Evolutionary conservation across 2,329 filamentous ascomycete species (phyloP).

Genomic region (Epicoccum nigrum): DNA sequence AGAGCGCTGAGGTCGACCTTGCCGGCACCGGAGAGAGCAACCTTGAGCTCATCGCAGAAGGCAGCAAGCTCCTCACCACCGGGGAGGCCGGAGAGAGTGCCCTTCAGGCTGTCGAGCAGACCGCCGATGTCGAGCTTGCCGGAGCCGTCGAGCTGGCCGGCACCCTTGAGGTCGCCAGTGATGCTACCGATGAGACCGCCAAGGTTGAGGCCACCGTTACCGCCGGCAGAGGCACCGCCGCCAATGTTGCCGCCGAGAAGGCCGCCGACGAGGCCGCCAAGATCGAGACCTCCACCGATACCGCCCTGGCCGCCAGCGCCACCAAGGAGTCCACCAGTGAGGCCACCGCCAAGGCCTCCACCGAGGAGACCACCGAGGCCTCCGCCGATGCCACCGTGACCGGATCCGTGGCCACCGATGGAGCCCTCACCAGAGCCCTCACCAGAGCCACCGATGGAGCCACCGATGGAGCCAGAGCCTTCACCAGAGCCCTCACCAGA

Average conservation of each 20-base stretch:
- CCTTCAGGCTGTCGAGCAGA: slow-evolving; percentile 12
- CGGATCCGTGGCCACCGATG: not conserved
- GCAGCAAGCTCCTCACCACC: slow-evolving; percentile 6
- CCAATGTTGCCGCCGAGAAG: slow-evolving; percentile 8
- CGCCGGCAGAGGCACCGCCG: not conserved
- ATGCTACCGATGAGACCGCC: slow-evolving; percentile 7
- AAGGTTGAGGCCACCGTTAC: slow-evolving; percentile 6
- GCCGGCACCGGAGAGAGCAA: slow-evolving; percentile 6
- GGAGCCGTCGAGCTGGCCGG: slow-evolving; percentile 10
- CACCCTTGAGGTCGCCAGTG: slow-evolving; percentile 1
- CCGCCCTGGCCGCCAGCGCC: slow-evolving; percentile 1
- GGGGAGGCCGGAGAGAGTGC: slow-evolving; percentile 2
- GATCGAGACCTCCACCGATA: slow-evolving; percentile 5
- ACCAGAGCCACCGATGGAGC: too few relatives aligned
- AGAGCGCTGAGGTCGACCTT: slow-evolving; percentile 5
- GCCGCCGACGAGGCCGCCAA: slow-evolving; percentile 12
- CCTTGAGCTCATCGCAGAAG: slow-evolving; percentile 12
- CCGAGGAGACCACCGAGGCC: slow-evolving; percentile 5
- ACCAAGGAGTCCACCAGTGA: slow-evolving; percentile 7
- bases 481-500: not conserved
- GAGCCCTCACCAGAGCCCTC: not conserved
- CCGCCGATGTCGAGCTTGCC: slow-evolving; percentile 8
- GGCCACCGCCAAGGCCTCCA: slow-evolving; percentile 4
- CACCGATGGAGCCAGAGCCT: not conserved
- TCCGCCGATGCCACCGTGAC: not conserved